phyloP scores from a whole-genome alignment of 1,284 basidiomycete species.

The Thelephora terrestris region DNA sequence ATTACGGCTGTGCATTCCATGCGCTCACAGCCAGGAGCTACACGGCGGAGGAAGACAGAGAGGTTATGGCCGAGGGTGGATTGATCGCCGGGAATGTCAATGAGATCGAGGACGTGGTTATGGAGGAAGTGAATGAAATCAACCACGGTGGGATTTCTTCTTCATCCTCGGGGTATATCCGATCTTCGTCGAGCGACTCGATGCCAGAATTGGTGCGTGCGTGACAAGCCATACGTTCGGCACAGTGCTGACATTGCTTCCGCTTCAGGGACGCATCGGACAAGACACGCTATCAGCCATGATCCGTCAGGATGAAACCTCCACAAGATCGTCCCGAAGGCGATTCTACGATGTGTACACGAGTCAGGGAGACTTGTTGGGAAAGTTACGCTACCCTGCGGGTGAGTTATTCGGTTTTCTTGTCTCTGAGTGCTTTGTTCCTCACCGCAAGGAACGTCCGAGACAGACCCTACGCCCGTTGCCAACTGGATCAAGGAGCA shows the following conservation, averaged over 20 bases:
- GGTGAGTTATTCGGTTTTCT: conserved; percentile 26
- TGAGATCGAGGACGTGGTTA: neutral
- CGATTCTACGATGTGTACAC: conserved; percentile 37
- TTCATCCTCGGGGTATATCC: too few species aligned
- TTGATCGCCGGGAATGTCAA: conserved; percentile 1
- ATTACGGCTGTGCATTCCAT: conserved; percentile 20
- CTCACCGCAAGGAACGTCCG: neutral
- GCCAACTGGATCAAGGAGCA: conserved; percentile 47
- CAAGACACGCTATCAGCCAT: conserved; percentile 57
- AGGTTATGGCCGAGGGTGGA: neutral
- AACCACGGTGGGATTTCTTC: too few species aligned
- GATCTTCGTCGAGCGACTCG: neutral
- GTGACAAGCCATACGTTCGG: neutral
- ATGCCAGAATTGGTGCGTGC: neutral
- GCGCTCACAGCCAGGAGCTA: conserved; percentile 9
- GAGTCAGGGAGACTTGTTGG: conserved; percentile 31
- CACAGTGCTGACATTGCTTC: neutral
- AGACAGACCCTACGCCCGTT: conserved; percentile 43
- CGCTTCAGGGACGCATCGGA: conserved; percentile 43
- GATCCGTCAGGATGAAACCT: conserved; percentile 59
- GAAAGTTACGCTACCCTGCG: conserved; percentile 41
- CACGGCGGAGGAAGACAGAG: conserved; percentile 2
- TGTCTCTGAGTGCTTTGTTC: too few species aligned
- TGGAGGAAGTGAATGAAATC: neutral
- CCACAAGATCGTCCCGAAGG: conserved; percentile 44